These are phyloP conservation scores for Pseudonitzschia delicatissima DNA, from an alignment of 108 stramenopile genomes.

Conservation along the genomic window DNA sequence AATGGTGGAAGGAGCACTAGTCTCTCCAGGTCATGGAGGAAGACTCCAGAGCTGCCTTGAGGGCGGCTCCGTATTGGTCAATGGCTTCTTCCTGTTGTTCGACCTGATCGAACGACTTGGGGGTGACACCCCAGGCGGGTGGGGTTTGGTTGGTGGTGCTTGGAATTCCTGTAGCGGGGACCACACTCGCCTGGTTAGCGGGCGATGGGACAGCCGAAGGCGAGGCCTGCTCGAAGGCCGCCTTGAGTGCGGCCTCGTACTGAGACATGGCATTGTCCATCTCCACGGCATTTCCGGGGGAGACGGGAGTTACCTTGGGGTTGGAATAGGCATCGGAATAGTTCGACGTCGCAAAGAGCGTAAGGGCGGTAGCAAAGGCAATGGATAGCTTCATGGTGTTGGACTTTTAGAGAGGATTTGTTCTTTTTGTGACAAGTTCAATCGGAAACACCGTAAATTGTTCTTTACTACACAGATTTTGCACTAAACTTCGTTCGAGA, in stretches of 20 bases:
- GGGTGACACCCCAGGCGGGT: neutral
- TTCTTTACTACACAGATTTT: too few species aligned
- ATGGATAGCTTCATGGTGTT: slow-evolving; percentile 5
- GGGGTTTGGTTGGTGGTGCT: neutral
- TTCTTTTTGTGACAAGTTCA: too few species aligned
- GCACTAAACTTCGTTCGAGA: too few species aligned
- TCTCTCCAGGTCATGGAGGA: neutral
- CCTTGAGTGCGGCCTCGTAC: slow-evolving; percentile 16
- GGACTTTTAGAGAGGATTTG: too few species aligned
- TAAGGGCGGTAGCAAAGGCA: neutral
- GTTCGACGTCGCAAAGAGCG: neutral
- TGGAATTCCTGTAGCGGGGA: too few species aligned
- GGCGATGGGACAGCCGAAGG: neutral
- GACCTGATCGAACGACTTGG: neutral
- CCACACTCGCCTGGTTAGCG: too few species aligned
- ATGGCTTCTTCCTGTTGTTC: slow-evolving; percentile 12
- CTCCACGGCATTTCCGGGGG: neutral
- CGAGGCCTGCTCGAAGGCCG: slow-evolving; percentile 1
- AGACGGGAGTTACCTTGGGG: slow-evolving; percentile 4
- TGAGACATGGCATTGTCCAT: slow-evolving; percentile 6
- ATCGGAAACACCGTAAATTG: too few species aligned
- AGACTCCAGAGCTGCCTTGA: slow-evolving; percentile 7
- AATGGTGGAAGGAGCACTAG: neutral
- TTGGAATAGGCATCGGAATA: neutral
- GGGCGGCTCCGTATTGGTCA: slow-evolving; percentile 11